Evolutionary conservation across 306 rosid species (phyloP).

Genomic region (Cucumis melo): DNA sequence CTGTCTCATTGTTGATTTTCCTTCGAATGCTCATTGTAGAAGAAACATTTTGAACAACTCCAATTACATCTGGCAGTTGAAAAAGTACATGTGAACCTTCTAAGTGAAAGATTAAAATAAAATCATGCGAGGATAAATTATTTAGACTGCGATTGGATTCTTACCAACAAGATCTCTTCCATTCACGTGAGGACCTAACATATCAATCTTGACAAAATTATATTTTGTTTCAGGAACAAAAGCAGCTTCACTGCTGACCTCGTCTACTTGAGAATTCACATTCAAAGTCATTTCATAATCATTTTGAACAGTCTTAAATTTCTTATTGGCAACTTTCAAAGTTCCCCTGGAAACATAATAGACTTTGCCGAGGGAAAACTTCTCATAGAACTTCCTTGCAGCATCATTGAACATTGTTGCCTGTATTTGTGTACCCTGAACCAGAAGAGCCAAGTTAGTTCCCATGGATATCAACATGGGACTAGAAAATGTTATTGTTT

Average conservation of each 20-base stretch:
- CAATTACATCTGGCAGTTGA: conserved; percentile 52
- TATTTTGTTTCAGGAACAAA: conserved; percentile 73
- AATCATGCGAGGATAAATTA: background rate
- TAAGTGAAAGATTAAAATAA: background rate
- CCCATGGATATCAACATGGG: background rate
- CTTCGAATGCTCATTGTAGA: conserved; percentile 78
- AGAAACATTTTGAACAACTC: conserved; percentile 77
- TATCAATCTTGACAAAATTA: conserved; percentile 65
- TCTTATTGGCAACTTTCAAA: conserved; percentile 79
- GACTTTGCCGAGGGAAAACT: conserved; percentile 71
- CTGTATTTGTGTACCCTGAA: conserved; percentile 92
- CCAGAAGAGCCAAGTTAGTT: background rate
- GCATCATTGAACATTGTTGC: conserved; percentile 97
- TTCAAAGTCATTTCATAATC: conserved; percentile 89
- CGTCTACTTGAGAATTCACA: conserved; percentile 88
- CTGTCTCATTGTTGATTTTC: conserved; percentile 59
- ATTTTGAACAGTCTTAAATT: conserved; percentile 73
- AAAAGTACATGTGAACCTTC: background rate
- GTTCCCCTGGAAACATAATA: conserved; percentile 76
- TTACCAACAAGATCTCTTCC: conserved; percentile 69
- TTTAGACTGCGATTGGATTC: conserved; percentile 5
- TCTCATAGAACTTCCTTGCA: conserved; percentile 71
- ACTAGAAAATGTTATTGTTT: background rate
- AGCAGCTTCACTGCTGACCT: conserved; percentile 44
- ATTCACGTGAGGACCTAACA: conserved; percentile 71